These are phyloP conservation scores for Effrenium voratum DNA, from an alignment of 73 alveolate species.

Conservation along the genomic window DNA sequence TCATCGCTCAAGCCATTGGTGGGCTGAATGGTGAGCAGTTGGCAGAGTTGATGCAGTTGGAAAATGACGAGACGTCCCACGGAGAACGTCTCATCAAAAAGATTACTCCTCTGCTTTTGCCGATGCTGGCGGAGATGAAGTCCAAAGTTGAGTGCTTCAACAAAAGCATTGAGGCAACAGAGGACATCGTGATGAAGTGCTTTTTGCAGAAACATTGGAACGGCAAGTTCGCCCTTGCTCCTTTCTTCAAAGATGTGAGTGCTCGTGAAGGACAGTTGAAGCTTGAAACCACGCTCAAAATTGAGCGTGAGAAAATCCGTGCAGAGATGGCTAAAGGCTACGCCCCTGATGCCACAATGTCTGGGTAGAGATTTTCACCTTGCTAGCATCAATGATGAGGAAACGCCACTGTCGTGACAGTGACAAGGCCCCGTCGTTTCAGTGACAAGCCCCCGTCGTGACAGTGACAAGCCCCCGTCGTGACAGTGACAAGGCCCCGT, in stretches of 20 bases:
- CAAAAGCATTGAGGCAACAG: not conserved
- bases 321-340: too few relatives aligned
- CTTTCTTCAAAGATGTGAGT: not conserved
- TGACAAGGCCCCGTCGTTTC: too few relatives aligned
- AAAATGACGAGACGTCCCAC: not conserved
- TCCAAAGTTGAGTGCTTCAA: not conserved
- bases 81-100: not conserved
- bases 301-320: too few relatives aligned
- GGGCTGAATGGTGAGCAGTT: not conserved
- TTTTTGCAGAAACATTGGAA: not conserved
- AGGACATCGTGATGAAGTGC: not conserved
- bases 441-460: too few relatives aligned
- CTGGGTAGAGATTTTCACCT: too few relatives aligned
- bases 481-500: too few relatives aligned
- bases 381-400: too few relatives aligned
- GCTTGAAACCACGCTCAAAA: too few relatives aligned
- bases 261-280: too few relatives aligned
- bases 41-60: not conserved
- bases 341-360: too few relatives aligned
- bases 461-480: too few relatives aligned
- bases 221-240: not conserved
- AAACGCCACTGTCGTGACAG: too few relatives aligned
- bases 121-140: not conserved
- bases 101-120: not conserved
- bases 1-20: not conserved